phyloP scores from a whole-genome alignment of 352 stramenopile species.

The Pythium dissimile region DNA sequence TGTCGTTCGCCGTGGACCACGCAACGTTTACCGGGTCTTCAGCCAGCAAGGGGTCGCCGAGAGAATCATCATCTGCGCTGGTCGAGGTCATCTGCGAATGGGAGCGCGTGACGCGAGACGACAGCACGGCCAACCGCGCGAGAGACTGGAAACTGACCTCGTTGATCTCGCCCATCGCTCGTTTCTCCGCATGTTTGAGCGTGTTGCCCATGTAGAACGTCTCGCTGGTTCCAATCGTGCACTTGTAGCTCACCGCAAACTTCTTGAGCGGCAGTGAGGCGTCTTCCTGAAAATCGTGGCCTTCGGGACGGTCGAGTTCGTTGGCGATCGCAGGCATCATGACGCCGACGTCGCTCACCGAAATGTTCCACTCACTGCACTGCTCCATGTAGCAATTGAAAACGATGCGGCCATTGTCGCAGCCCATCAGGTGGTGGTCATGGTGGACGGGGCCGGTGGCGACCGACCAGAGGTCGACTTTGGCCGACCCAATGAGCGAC shows the following conservation, averaged over 20 bases:
- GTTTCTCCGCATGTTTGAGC: slow-evolving; percentile 77
- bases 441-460: slow-evolving; percentile 85
- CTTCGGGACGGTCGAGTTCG: slow-evolving; percentile 83
- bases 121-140: slow-evolving; percentile 75
- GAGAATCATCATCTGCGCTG: slow-evolving; percentile 37
- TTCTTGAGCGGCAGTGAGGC: slow-evolving; percentile 85
- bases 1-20: slow-evolving; percentile 66
- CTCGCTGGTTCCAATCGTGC: slow-evolving; percentile 83
- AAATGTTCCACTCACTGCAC: slow-evolving; percentile 89
- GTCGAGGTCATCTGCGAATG: slow-evolving; percentile 51
- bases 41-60: slow-evolving; percentile 49
- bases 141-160: slow-evolving; percentile 88
- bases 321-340: slow-evolving; percentile 89
- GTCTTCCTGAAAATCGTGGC: slow-evolving; percentile 89
- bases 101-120: slow-evolving; percentile 68
- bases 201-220: slow-evolving; percentile 86
- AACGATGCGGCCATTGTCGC: slow-evolving; percentile 83
- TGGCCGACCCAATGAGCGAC: slow-evolving; percentile 66
- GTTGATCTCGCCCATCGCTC: slow-evolving; percentile 71
- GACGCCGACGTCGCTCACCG: slow-evolving; percentile 81
- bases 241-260: slow-evolving; percentile 89
- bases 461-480: slow-evolving; percentile 80
- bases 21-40: slow-evolving; percentile 75
- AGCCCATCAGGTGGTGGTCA: slow-evolving; percentile 82
- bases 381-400: slow-evolving; percentile 93